Evolutionary conservation across 2,329 filamentous ascomycete species (phyloP).

Genomic region (Monosporascus sp.): DNA sequence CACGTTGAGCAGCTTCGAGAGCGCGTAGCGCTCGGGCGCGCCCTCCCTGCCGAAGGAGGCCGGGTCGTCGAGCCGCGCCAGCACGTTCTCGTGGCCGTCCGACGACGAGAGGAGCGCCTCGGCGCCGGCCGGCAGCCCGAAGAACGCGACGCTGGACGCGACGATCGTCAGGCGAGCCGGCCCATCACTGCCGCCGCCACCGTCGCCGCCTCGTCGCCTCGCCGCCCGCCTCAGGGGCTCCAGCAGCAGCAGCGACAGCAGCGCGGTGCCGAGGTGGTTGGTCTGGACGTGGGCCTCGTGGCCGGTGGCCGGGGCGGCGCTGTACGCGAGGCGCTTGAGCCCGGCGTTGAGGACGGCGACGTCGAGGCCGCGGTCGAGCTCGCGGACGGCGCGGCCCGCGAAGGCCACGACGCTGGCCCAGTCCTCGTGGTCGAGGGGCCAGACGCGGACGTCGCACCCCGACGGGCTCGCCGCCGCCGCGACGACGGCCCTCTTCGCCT

Average conservation of each 20-base stretch:
- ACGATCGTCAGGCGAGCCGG: constrained; percentile 13
- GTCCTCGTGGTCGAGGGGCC: constrained; percentile 12
- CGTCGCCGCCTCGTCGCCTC: background rate
- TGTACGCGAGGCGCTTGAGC: constrained; percentile 4
- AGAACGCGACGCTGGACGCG: constrained; percentile 12
- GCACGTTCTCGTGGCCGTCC: constrained; percentile 5
- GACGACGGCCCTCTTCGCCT: background rate
- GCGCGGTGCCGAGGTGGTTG: constrained; percentile 13
- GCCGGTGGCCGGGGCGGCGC: background rate
- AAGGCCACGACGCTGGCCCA: constrained; percentile 10
- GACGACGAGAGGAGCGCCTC: constrained; percentile 3
- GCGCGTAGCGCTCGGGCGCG: constrained; percentile 8
- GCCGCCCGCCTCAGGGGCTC: constrained; percentile 8
- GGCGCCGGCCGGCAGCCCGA: background rate
- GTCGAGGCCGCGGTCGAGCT: constrained; percentile 6
- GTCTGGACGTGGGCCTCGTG: constrained; percentile 8
- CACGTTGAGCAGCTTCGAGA: constrained; percentile 14
- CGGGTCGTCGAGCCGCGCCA: constrained; percentile 11
- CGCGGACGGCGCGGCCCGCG: background rate
- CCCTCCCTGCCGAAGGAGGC: constrained; percentile 9
- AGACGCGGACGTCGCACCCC: constrained; percentile 8
- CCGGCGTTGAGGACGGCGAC: constrained; percentile 13
- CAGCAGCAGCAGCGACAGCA: constrained; percentile 11
- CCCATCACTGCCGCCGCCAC: background rate
- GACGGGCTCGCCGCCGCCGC: background rate